Conservation (phyloP, 1,284 basidiomycete genomes). For the Malassezia nana region DNA sequence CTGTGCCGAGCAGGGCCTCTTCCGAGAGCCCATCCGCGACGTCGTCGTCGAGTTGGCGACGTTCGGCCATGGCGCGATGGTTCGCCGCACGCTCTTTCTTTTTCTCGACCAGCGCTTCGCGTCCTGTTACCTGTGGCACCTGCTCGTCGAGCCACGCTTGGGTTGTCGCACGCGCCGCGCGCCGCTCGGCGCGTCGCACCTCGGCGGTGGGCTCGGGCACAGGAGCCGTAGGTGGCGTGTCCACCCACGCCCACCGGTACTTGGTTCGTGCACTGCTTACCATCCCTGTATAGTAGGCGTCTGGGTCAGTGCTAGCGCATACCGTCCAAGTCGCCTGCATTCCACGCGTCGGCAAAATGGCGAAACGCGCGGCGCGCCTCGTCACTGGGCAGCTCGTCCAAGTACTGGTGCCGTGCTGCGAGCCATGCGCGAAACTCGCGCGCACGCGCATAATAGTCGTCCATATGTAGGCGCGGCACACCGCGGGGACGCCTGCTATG, state of each 20-base stretch:
- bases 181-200: neutral
- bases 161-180: neutral
- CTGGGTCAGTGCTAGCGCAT: slow-evolving; percentile 9
- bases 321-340: slow-evolving; percentile 18
- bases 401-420: slow-evolving; percentile 16
- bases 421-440: slow-evolving; percentile 33
- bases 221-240: neutral
- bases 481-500: neutral
- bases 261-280: neutral
- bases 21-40: slow-evolving; percentile 18
- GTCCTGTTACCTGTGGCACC: slow-evolving; percentile 24
- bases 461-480: slow-evolving; percentile 5
- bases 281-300: slow-evolving; percentile 10
- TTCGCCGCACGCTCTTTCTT: slow-evolving; percentile 12
- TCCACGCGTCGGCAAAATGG: slow-evolving; percentile 27
- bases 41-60: slow-evolving; percentile 22
- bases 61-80: slow-evolving; percentile 27
- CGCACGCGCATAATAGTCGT: slow-evolving; percentile 25
- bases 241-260: neutral
- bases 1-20: slow-evolving; percentile 6
- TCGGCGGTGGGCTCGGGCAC: neutral
- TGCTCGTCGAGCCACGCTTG: slow-evolving; percentile 16
- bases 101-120: slow-evolving; percentile 25
- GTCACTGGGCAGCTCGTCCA: slow-evolving; percentile 26
- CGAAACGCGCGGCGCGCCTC: slow-evolving; percentile 28